These are phyloP conservation scores for Paraphaeosphaeria minitans DNA, from an alignment of 2,329 filamentous ascomycete genomes.

Conservation along the genomic window DNA sequence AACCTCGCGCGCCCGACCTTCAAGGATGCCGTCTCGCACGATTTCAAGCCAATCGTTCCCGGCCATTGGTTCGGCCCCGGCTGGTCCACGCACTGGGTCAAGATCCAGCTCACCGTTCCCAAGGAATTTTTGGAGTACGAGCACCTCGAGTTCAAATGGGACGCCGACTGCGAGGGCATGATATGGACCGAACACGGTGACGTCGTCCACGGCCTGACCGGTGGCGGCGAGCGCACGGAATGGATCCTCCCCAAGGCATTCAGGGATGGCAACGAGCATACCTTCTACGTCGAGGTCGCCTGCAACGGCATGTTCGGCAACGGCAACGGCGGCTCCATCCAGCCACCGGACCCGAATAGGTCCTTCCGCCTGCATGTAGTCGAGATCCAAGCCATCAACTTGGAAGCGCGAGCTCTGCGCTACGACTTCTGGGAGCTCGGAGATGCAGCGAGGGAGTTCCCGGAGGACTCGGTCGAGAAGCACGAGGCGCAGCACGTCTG, in stretches of 20 bases:
- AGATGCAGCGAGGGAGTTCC: constrained; percentile 91
- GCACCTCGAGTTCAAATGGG: constrained; percentile 94
- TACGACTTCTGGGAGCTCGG: constrained; percentile 96
- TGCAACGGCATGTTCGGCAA: constrained; percentile 99
- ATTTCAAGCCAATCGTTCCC: constrained; percentile 74
- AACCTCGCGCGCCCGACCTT: constrained; percentile 81
- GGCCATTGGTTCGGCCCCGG: constrained; percentile 87
- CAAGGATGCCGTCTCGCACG: constrained; percentile 76
- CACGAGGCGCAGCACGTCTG: constrained; percentile 83
- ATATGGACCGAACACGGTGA: constrained; percentile 91
- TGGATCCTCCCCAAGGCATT: constrained; percentile 87
- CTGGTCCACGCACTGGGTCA: constrained; percentile 99
- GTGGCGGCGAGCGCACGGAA: constrained; percentile 83
- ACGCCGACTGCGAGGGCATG: constrained; percentile 91
- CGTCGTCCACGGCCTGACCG: constrained; percentile 88
- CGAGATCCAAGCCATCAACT: constrained; percentile 86
- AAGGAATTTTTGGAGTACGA: constrained; percentile 73
- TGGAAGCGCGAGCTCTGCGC: constrained; percentile 79
- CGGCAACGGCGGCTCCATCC: constrained; percentile 82
- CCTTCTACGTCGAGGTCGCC: constrained; percentile 96
- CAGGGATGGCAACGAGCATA: constrained; percentile 83
- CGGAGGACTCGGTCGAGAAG: constrained; percentile 83
- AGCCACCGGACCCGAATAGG: constrained; percentile 84
- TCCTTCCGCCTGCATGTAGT: constrained; percentile 78
- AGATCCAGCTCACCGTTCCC: constrained; percentile 78